These are phyloP conservation scores for Ogataea kodamae DNA, from an alignment of 805 yeast genomes.

Conservation along the genomic window DNA sequence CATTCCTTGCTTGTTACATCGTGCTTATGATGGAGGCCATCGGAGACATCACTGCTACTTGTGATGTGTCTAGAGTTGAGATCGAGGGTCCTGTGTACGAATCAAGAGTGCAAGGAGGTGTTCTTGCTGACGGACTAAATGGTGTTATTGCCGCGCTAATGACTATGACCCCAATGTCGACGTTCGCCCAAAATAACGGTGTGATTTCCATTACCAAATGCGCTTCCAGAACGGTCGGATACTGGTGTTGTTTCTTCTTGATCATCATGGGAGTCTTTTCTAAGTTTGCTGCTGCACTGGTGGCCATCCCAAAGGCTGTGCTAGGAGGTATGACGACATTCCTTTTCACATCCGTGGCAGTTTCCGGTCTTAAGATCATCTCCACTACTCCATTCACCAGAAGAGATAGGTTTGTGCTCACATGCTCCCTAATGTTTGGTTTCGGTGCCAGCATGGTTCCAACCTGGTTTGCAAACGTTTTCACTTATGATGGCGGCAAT, in stretches of 20 bases:
- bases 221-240: constrained; percentile 74
- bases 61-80: constrained; percentile 82
- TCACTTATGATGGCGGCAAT: constrained; percentile 49
- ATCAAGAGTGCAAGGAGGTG: constrained; percentile 88
- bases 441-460: constrained; percentile 46
- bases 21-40: constrained; percentile 89
- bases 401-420: constrained; percentile 53
- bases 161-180: constrained; percentile 86
- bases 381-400: constrained; percentile 51
- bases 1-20: constrained; percentile 78
- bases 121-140: constrained; percentile 82
- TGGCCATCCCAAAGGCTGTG: constrained; percentile 73
- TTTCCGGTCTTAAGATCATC: constrained; percentile 56
- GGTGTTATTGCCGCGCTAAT: constrained; percentile 72
- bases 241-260: constrained; percentile 56
- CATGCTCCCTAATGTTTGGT: constrained; percentile 51
- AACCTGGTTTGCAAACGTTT: constrained; percentile 46
- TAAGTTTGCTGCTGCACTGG: constrained; percentile 86
- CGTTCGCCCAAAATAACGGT: constrained; percentile 95
- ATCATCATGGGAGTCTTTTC: constrained; percentile 84
- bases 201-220: constrained; percentile 90
- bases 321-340: constrained; percentile 82
- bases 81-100: constrained; percentile 82
- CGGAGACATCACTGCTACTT: constrained; percentile 92
- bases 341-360: constrained; percentile 54